Evolutionary conservation across 2,329 filamentous ascomycete species (phyloP).

Genomic region (Malbranchea cinnamomea): DNA sequence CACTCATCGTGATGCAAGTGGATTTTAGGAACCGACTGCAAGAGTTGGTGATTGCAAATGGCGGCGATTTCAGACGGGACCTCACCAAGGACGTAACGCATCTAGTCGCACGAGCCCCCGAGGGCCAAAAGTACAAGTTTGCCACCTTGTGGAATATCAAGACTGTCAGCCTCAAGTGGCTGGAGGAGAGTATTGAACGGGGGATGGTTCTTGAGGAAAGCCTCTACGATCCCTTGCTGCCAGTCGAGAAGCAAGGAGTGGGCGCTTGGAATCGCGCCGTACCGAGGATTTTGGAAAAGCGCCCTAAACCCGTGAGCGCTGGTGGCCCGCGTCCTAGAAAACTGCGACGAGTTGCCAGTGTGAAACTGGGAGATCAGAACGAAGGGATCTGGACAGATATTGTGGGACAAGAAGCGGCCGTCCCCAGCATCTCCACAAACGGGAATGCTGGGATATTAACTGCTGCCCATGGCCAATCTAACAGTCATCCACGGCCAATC

Average conservation of each 20-base stretch:
- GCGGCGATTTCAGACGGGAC: slow-evolving; percentile 75
- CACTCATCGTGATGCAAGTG: too few relatives aligned
- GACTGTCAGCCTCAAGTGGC: slow-evolving; percentile 71
- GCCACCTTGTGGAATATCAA: slow-evolving; percentile 71
- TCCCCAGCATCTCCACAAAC: slow-evolving; percentile 1
- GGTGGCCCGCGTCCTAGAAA: slow-evolving; percentile 53
- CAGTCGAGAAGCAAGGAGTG: slow-evolving; percentile 54
- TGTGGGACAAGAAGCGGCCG: slow-evolving; percentile 33
- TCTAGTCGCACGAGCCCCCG: slow-evolving; percentile 61
- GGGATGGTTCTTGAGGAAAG: slow-evolving; percentile 83
- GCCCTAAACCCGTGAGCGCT: slow-evolving; percentile 29
- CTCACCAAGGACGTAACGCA: slow-evolving; percentile 77
- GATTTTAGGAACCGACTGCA: slow-evolving; percentile 54
- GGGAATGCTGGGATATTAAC: slow-evolving; percentile 7
- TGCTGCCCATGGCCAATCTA: slow-evolving; percentile 7
- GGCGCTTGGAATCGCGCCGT: slow-evolving; percentile 55
- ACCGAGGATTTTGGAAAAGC: slow-evolving; percentile 13
- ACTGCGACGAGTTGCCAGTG: slow-evolving; percentile 72
- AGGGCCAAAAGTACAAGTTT: slow-evolving; percentile 80
- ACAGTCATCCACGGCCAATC: slow-evolving; percentile 11
- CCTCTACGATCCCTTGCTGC: slow-evolving; percentile 64
- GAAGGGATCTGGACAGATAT: slow-evolving; percentile 88
- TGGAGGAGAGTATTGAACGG: slow-evolving; percentile 64
- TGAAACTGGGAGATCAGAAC: slow-evolving; percentile 64
- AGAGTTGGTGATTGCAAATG: slow-evolving; percentile 50